These are phyloP conservation scores for Saccharum hybrid DNA, from an alignment of 202 grass and related monocot genomes.

Conservation along the genomic window DNA sequence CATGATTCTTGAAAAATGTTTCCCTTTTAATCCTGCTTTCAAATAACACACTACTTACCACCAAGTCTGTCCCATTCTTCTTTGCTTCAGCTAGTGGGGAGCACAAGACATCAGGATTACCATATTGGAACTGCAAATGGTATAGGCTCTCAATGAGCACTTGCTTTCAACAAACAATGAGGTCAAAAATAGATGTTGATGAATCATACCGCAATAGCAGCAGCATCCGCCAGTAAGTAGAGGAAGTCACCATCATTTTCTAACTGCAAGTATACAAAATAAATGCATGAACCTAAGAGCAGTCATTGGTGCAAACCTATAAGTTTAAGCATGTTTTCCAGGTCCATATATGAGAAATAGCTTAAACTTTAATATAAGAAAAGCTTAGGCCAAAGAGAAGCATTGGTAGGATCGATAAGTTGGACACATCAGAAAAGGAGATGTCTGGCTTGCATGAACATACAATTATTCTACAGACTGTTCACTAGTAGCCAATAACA, in stretches of 20 bases:
- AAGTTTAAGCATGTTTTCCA: not conserved
- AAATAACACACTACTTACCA: constrained; percentile 61
- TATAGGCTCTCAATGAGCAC: constrained; percentile 33
- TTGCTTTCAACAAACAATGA: constrained; percentile 38
- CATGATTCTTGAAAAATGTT: not conserved
- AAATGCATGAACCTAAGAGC: constrained; percentile 9
- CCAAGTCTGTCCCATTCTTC: constrained; percentile 71
- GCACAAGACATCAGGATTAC: constrained; percentile 88
- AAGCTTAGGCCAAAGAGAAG: too few species aligned
- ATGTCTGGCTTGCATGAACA: not conserved
- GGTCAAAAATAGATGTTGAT: constrained; percentile 33
- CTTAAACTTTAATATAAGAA: not conserved
- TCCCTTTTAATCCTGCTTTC: constrained; percentile 14
- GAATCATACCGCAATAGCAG: constrained; percentile 76
- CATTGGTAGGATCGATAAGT: constrained; percentile 4
- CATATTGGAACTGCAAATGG: constrained; percentile 93
- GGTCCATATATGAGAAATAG: not conserved
- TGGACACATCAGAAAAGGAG: constrained; percentile 7
- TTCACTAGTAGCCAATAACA: not conserved
- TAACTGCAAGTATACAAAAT: constrained; percentile 61
- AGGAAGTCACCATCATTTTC: constrained; percentile 91
- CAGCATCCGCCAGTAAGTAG: constrained; percentile 88
- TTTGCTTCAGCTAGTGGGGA: constrained; percentile 85
- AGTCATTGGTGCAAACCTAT: not conserved
- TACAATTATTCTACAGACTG: constrained; percentile 10